Evolutionary conservation across 2,329 filamentous ascomycete species (phyloP).

Genomic region (Tympanopsis confertula): DNA sequence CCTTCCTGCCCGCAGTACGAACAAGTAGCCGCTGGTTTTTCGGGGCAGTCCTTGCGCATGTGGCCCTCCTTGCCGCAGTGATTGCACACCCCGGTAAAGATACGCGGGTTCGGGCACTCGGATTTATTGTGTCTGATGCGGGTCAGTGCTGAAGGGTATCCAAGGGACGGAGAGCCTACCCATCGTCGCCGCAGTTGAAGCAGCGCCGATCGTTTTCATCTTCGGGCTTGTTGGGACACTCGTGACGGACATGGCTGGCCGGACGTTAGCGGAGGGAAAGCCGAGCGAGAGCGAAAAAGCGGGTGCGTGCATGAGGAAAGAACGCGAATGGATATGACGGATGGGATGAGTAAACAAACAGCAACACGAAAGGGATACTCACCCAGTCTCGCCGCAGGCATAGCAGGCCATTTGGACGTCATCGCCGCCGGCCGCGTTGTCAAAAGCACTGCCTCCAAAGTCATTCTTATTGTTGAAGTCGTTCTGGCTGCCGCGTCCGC

Average conservation of each 20-base stretch:
- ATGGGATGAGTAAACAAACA: slow-evolving; percentile 13
- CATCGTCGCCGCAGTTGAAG: background rate
- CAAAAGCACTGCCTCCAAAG: slow-evolving; percentile 42
- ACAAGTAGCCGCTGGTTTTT: slow-evolving; percentile 41
- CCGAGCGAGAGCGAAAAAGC: background rate
- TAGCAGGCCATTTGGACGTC: slow-evolving; percentile 21
- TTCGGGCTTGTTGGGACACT: background rate
- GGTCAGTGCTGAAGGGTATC: slow-evolving; percentile 11
- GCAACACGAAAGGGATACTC: slow-evolving; percentile 18
- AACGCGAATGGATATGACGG: background rate
- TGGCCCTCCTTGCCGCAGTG: slow-evolving; percentile 40
- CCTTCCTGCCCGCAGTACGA: slow-evolving; percentile 51
- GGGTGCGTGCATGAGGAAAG: background rate
- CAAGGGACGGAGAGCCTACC: background rate
- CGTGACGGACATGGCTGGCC: background rate
- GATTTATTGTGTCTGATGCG: slow-evolving; percentile 11
- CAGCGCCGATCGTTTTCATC: background rate
- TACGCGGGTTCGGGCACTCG: slow-evolving; percentile 19
- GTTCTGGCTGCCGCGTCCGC: slow-evolving; percentile 57
- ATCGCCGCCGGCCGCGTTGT: slow-evolving; percentile 27
- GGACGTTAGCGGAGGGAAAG: background rate
- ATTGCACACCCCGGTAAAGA: slow-evolving; percentile 17
- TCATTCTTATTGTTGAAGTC: slow-evolving; percentile 59
- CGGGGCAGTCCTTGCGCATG: slow-evolving; percentile 50
- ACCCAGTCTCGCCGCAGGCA: slow-evolving; percentile 23